These are phyloP conservation scores for Cronartium quercuum DNA, from an alignment of 1,284 basidiomycete species.

Conservation along the genomic window DNA sequence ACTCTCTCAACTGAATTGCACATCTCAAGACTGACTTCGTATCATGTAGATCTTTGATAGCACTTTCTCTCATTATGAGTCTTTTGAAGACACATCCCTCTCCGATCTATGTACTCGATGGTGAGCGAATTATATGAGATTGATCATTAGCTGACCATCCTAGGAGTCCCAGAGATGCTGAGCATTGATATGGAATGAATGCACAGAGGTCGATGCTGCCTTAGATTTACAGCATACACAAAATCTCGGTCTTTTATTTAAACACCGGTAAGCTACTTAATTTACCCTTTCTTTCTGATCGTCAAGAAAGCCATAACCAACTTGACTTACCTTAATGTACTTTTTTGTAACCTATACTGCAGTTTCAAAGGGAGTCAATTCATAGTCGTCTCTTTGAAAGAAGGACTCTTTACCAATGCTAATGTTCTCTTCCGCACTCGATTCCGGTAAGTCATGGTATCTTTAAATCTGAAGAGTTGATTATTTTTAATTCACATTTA, in stretches of 20 bases:
- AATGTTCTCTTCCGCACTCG: constrained; percentile 87
- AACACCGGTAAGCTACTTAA: constrained; percentile 48
- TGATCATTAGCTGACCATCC: not conserved
- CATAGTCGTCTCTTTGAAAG: constrained; percentile 95
- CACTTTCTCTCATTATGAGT: constrained; percentile 48
- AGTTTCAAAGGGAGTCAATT: constrained; percentile 98
- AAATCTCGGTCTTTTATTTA: constrained; percentile 48
- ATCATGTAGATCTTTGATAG: constrained; percentile 44
- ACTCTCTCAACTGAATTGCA: not conserved
- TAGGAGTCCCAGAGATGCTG: not conserved
- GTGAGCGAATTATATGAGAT: not conserved
- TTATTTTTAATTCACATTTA: not conserved
- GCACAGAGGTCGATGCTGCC: constrained; percentile 50
- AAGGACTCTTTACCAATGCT: constrained; percentile 94
- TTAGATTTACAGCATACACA: constrained; percentile 50
- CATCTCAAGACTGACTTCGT: not conserved
- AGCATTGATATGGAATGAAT: not conserved
- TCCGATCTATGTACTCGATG: constrained; percentile 48
- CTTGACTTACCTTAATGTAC: not conserved
- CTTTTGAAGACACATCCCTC: constrained; percentile 50
- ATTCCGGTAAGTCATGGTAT: constrained; percentile 50
- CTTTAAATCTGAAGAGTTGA: not conserved
- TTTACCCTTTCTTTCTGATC: constrained; percentile 52
- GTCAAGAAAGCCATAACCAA: constrained; percentile 54
- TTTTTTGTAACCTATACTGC: constrained; percentile 90